Evolutionary conservation across 23 red algal genomes (phyloP), one percentile per base, ranked within the genome.

Genomic region (Gracilaria caudata): DNA sequence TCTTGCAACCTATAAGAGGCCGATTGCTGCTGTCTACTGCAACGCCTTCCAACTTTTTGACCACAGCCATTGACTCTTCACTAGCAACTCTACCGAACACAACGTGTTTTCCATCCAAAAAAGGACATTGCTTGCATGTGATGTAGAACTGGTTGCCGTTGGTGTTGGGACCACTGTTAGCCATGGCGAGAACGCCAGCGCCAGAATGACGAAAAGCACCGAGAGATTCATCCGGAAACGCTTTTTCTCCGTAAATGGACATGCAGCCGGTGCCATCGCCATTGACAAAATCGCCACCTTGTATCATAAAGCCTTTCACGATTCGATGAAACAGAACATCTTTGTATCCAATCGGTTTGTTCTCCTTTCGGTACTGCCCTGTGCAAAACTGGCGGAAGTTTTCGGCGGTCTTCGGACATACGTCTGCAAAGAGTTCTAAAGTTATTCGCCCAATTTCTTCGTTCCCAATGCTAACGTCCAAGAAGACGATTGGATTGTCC

Each of bases 121-220:
- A 95, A 56, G 68, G 40, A 20, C 84, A 90, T 64, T 90, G 32
- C 28, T 37, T 83, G 73, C 76, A 94, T 0, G 91, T 94, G 55
- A 94, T 94, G 35, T 87, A 94, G 73, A 94, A 94, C 82, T 94
- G 91, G 49, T 46, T 68, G 37, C 91, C 95, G 80, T 98, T 98
- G 43, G 95, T 98, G 78, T 94, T 76, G 43, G 87, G 81, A 38
- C 95, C 95, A 14, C 77, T 88, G 79, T 98, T 98, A 21, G 92
- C 96, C 96, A 98, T 98, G 56, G 92, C 91, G 30, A 98, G 82
- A 37, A 98, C 36, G 0, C 96, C 96, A 47, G 88, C 78, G 17
- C 82, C 92, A 24, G 78, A 92, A 79, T 98, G 96, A n/a, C 80
- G 87, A 44, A 97, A 66, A n/a, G 90, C 88, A 29, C 80, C 79